phyloP scores from a whole-genome alignment of 495 filamentous ascomycete species.

The Tuber indicum region DNA sequence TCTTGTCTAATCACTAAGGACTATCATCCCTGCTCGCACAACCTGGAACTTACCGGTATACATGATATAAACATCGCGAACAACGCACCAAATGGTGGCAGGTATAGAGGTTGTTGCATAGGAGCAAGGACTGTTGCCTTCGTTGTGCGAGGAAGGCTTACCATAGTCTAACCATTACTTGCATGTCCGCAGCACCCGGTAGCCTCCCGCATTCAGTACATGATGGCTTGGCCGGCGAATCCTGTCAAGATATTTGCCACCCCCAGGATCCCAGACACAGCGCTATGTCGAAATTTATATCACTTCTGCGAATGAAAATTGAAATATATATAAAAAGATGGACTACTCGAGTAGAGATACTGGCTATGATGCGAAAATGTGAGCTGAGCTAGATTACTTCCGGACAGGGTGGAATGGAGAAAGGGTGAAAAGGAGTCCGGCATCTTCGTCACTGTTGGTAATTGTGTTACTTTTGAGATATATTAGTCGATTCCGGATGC shows the following conservation, averaged over 20 bases:
- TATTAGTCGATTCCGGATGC: not conserved
- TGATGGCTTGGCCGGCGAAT: not conserved
- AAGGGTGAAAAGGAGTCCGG: not conserved
- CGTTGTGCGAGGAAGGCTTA: constrained; percentile 2
- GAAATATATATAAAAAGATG: not conserved
- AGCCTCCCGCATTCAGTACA: not conserved
- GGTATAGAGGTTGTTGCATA: not conserved
- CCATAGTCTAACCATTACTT: not conserved
- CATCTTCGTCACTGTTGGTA: not conserved
- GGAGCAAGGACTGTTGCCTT: not conserved
- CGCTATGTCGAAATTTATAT: not conserved
- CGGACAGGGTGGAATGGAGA: not conserved
- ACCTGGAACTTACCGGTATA: not conserved
- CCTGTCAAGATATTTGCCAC: not conserved
- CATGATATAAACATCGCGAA: not conserved
- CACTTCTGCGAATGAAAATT: not conserved
- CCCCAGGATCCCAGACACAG: not conserved
- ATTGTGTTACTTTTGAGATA: constrained; percentile 3
- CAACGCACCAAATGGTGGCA: not conserved
- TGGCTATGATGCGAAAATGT: not conserved
- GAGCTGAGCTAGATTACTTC: not conserved
- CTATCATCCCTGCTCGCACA: not conserved
- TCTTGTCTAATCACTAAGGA: not conserved
- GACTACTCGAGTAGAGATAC: not conserved
- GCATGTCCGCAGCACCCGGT: not conserved